Conservation (phyloP, 805 yeast genomes). For the Nakazawaea wyomingensis region DNA sequence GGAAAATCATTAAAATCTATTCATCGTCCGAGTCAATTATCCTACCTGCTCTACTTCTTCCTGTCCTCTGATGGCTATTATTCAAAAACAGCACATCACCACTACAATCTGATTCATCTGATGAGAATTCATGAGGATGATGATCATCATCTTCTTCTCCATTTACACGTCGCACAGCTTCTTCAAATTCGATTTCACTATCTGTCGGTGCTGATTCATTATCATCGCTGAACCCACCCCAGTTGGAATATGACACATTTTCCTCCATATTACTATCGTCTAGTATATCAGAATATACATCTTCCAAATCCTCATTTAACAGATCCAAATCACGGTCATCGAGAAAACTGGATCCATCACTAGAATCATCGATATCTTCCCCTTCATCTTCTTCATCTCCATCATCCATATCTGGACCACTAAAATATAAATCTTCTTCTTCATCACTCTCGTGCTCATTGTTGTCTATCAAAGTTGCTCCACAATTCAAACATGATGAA, state of each 20-base stretch:
- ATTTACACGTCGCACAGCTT: conserved; percentile 3
- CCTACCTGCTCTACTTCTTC: not conserved
- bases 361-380: conserved; percentile 16
- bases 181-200: not conserved
- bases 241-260: too few relatives aligned
- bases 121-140: too few relatives aligned
- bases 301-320: conserved; percentile 6
- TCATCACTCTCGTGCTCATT: conserved; percentile 5
- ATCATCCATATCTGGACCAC: conserved; percentile 9
- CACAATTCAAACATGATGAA: conserved; percentile 62
- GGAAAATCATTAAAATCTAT: not conserved
- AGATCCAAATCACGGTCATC: conserved; percentile 7
- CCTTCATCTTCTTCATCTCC: conserved; percentile 7
- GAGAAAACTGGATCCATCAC: conserved; percentile 10
- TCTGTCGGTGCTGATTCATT: not conserved
- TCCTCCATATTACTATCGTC: conserved; percentile 1
- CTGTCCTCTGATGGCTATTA: not conserved
- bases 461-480: conserved; percentile 36
- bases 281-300: not conserved
- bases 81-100: not conserved
- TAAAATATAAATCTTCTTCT: conserved; percentile 10
- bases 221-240: conserved; percentile 4
- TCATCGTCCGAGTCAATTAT: not conserved
- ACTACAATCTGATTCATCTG: too few relatives aligned
- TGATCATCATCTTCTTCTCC: not conserved